These are phyloP conservation scores for Dryas drummondii DNA, from an alignment of 306 rosid genomes.

Conservation along the genomic window DNA sequence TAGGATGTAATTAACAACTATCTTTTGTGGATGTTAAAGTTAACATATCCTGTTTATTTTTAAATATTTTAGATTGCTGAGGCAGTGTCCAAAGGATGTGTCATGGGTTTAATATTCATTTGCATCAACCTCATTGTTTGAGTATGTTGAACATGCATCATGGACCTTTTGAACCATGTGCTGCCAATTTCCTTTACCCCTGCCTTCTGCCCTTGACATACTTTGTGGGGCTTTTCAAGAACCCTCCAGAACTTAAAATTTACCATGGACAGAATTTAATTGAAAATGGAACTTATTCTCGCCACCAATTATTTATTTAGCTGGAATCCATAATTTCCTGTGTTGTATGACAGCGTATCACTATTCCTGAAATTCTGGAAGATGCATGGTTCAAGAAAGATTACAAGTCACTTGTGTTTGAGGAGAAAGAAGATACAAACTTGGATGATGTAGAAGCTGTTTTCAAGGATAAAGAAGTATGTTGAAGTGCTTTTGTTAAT, in stretches of 20 bases:
- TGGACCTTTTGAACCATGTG: neutral
- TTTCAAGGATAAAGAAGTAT: slow-evolving; percentile 88
- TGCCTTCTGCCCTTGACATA: neutral
- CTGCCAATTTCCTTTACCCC: neutral
- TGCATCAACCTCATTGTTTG: neutral
- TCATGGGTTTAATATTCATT: neutral
- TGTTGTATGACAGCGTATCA: slow-evolving; percentile 69
- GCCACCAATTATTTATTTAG: slow-evolving; percentile 4
- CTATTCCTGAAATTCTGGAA: slow-evolving; percentile 66
- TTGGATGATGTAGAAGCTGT: slow-evolving; percentile 97
- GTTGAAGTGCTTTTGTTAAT: slow-evolving; percentile 27
- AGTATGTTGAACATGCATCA: slow-evolving; percentile 4
- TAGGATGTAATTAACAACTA: too few relatives aligned
- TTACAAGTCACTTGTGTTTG: slow-evolving; percentile 76
- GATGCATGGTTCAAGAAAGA: slow-evolving; percentile 97
- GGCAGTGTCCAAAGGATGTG: neutral
- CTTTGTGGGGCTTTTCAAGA: neutral
- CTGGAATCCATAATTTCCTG: slow-evolving; percentile 24
- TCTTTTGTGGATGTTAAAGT: too few relatives aligned
- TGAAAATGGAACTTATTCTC: neutral
- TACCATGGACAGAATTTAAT: neutral
- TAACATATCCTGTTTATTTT: neutral
- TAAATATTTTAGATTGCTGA: neutral
- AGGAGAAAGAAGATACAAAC: slow-evolving; percentile 73
- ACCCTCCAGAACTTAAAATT: neutral